Evolutionary conservation across 2,329 filamentous ascomycete species (phyloP), one percentile per base, ranked within the genome.

Genomic region (Phialemoniopsis sp.): DNA sequence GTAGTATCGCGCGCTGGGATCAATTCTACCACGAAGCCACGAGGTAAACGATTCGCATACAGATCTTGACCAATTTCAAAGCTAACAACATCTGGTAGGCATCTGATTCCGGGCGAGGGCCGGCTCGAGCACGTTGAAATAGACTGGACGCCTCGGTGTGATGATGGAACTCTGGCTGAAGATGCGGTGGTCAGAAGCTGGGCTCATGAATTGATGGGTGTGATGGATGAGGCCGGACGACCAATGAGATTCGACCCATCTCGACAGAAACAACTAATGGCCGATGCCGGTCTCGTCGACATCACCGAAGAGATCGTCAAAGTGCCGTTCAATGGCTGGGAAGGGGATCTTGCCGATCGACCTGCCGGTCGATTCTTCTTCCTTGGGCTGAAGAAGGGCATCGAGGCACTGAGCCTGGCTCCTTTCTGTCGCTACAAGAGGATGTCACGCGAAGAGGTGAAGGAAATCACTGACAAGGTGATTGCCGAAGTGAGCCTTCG

Each of bases 61-160:
- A 31, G n/a, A n/a, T 35, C 43, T 14, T 19, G n/a, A 16, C 29
- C 6, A 14, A 12, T 34, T n/a, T n/a, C n/a, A n/a, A n/a, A n/a
- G n/a, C n/a, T 29, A 12, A 7, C 21, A 31, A 9, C n/a, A 10
- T 29, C n/a, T 19, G 16, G 13, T 47, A 89, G 85, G 38, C 87
- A 94, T 55, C 72, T 96, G 18, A 81, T 80, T 50, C 88, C 89
- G 2, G 82, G 83, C 2, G 73, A 68, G 31, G 91, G 90, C 39
- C 77, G 74, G 56, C 73, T 96, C 40, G 90, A 97, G 62, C 89
- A 95, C 50, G 78, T 95, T 35, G 91, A 97, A 58, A 85, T 97
- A 39, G 89, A 97, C 60, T 87, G 87, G 61, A 70, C 76, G 35
- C 88, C 89, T 14, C 79, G 79, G 37, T 85, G 80, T 54, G 83